Base-by-base conservation (phyloP, 345 rosid species). In the Cochlearia excelsa region DNA sequence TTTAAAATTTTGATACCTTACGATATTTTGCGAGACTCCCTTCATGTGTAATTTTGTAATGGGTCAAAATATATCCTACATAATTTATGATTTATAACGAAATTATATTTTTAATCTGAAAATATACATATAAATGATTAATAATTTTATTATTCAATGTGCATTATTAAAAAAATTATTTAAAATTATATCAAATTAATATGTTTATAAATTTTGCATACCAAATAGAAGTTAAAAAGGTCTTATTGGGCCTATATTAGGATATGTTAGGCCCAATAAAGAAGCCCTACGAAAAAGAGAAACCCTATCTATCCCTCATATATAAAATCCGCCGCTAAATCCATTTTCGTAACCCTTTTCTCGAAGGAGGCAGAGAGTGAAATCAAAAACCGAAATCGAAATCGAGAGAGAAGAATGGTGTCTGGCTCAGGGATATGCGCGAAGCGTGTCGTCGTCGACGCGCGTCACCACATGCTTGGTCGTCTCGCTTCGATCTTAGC, bases 381-480 rank as follows among this genome's bases (percentile, higher is more conserved):
- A n/a, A 16, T 16, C 23, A 16, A 16, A 16, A 16, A 16, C 23
- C 23, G 23, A 16, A 16, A 16, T 16, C 11, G 46, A 30, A 35
- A 35, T 9, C 51, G 11, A 28, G 4, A 6, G 42, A 10, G 27
- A 30, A 75, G 42, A 47, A 86, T 87, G 95, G 95, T 88, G 75
- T 84, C 83, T 3, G 96, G 95, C 9, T 91, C 96, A 29, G 92
- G 94, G 34, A 54, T 84, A 40, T 81, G 91, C 67, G 70, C 78
- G 33, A 85, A 79, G 80, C 62, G 73, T 38, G 95, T 84, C 58
- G 88, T 85, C 68, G 86, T 91, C 23, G 94, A 91, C 60, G 94
- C 87, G 26, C 66, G 96, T 26, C 89, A 87, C 69, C 98, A 87
- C 74, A 87, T 91, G 96, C 48, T 77, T 23, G 90, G 92, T 4